A percentile compares a stretch with the other conserved stretches of the same genome.
phyloP scores from a whole-genome alignment of 768 basidiomycete genomes.

The Omphalotus guepiniiformis region DNA sequence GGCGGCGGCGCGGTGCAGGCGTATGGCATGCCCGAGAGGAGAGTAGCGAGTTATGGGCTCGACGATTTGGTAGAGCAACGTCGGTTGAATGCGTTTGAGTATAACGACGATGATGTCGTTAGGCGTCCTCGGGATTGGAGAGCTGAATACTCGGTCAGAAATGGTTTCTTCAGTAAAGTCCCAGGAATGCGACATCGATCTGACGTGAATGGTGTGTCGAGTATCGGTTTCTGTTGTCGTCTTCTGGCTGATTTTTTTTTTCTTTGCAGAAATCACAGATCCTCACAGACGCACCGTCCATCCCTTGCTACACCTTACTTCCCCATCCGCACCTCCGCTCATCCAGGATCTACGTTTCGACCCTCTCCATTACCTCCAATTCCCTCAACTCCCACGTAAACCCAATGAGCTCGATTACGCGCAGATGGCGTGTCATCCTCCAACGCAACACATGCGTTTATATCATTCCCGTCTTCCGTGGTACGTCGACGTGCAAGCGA shows the following conservation, averaged over 20 bases:
- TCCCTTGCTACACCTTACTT: too few relatives aligned
- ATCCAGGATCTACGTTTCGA: background rate
- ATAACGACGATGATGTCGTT: background rate
- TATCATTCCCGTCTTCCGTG: slow-evolving; percentile 58
- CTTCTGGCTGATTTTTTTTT: too few relatives aligned
- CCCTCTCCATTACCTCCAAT: slow-evolving; percentile 12
- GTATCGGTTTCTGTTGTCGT: too few relatives aligned
- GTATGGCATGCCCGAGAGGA: background rate
- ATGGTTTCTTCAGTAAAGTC: slow-evolving; percentile 8
- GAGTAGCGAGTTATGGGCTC: too few relatives aligned
- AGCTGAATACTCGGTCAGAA: slow-evolving; percentile 27
- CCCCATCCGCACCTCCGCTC: background rate
- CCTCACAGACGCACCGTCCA: too few relatives aligned
- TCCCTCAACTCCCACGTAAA: slow-evolving; percentile 40
- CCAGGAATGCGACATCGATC: slow-evolving; percentile 24
- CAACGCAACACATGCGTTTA: slow-evolving; percentile 47
- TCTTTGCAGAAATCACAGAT: too few relatives aligned
- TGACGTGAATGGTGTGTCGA: slow-evolving; percentile 34
- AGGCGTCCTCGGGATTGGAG: slow-evolving; percentile 39
- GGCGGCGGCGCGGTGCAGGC: background rate
- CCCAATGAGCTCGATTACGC: slow-evolving; percentile 47
- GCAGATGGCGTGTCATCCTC: slow-evolving; percentile 50
- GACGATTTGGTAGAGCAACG: too few relatives aligned
- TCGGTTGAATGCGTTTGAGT: background rate
- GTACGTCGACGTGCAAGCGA: slow-evolving; percentile 56